phyloP scores from a whole-genome alignment of 1,139 yeast species.

The Magnusiomyces suaveolens region DNA sequence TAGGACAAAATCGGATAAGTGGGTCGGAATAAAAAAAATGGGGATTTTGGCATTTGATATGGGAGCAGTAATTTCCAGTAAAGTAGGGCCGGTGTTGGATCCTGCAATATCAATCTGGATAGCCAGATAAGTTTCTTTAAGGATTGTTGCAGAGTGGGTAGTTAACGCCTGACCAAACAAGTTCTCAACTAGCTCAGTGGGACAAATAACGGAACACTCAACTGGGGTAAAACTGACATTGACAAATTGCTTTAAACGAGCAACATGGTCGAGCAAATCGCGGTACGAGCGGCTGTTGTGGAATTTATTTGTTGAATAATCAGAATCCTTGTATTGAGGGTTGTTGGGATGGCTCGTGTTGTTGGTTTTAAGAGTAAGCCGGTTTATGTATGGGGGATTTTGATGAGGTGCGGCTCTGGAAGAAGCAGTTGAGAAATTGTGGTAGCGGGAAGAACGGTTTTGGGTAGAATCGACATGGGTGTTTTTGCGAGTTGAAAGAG shows the following conservation, averaged over 20 bases:
- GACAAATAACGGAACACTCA: constrained; percentile 49
- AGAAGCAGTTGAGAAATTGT: too few relatives aligned
- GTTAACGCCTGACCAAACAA: constrained; percentile 36
- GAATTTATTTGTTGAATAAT: not conserved
- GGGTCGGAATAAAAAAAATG: constrained; percentile 54
- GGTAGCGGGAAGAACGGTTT: too few relatives aligned
- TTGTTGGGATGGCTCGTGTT: too few relatives aligned
- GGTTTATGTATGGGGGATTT: too few relatives aligned
- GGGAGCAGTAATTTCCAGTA: constrained; percentile 52
- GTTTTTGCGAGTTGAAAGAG: not conserved
- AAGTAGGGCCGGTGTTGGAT: constrained; percentile 44
- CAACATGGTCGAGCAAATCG: constrained; percentile 10
- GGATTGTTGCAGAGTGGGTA: constrained; percentile 27
- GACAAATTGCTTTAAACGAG: constrained; percentile 34
- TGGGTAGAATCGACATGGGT: not conserved
- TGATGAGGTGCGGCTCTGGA: too few relatives aligned
- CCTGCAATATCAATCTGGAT: constrained; percentile 59
- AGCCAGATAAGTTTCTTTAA: constrained; percentile 42
- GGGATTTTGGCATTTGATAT: constrained; percentile 49
- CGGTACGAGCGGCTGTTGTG: not conserved
- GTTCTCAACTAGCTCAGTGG: constrained; percentile 33
- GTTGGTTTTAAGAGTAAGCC: too few relatives aligned
- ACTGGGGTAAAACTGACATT: constrained; percentile 49
- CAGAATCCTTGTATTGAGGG: too few relatives aligned
- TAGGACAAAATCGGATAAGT: constrained; percentile 58